Conservation (phyloP, 345 rosid genomes). For the Viola odorata region DNA sequence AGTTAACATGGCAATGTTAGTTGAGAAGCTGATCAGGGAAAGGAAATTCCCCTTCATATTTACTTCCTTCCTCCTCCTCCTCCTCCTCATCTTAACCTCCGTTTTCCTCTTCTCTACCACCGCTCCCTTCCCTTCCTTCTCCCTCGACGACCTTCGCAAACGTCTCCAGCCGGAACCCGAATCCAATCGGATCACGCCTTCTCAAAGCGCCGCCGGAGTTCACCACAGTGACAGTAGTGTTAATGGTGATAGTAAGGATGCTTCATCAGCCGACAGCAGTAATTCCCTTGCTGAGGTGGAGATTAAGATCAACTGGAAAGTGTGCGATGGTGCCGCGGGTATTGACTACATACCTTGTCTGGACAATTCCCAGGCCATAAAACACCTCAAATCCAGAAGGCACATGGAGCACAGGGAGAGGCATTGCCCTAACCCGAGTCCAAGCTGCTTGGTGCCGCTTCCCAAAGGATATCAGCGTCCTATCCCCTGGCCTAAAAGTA, state of each 20-base stretch:
- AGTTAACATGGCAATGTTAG: slow-evolving; percentile 51
- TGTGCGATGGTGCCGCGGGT: slow-evolving; percentile 40
- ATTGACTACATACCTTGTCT: slow-evolving; percentile 81
- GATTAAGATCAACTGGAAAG: slow-evolving; percentile 35
- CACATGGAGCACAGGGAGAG: slow-evolving; percentile 93
- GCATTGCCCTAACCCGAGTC: slow-evolving; percentile 68
- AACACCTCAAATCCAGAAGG: slow-evolving; percentile 52
- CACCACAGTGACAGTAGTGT: not conserved
- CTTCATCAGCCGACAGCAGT: too few species aligned
- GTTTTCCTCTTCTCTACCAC: slow-evolving; percentile 31
- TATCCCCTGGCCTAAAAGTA: slow-evolving; percentile 86
- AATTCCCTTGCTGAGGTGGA: too few species aligned
- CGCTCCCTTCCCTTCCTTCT: slow-evolving; percentile 26
- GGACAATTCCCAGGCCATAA: slow-evolving; percentile 60
- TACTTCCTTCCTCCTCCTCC: slow-evolving; percentile 36
- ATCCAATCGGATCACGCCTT: not conserved
- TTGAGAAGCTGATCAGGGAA: slow-evolving; percentile 39
- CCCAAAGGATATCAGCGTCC: slow-evolving; percentile 62
- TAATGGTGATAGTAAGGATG: not conserved
- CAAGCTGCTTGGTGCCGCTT: slow-evolving; percentile 66
- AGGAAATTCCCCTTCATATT: slow-evolving; percentile 43
- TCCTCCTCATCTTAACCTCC: slow-evolving; percentile 31
- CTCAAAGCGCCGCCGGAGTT: not conserved
- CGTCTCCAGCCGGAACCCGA: not conserved
- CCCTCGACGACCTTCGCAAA: slow-evolving; percentile 22